Evolutionary conservation across 2,329 filamentous ascomycete species (phyloP).

Genomic region (Didymellaceae sp.): DNA sequence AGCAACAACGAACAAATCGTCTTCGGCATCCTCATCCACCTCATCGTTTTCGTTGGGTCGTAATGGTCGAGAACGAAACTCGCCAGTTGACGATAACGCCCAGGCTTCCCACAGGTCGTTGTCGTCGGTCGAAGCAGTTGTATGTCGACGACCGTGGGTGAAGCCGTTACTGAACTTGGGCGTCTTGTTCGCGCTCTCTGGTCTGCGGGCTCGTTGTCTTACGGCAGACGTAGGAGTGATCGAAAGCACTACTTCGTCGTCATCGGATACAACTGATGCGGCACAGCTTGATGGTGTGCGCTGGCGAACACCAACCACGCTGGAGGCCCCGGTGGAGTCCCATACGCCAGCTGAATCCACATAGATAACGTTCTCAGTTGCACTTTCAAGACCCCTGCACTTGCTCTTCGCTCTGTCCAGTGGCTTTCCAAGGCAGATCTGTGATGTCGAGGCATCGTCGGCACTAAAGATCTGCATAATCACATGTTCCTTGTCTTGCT

Average conservation of each 20-base stretch:
- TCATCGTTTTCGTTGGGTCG: constrained; percentile 25
- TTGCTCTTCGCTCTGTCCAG: constrained; percentile 35
- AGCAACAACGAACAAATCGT: constrained; percentile 68
- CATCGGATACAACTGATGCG: constrained; percentile 37
- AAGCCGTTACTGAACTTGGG: constrained; percentile 8
- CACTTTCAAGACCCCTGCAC: constrained; percentile 48
- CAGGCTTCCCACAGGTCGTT: constrained; percentile 61
- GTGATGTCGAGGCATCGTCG: constrained; percentile 57
- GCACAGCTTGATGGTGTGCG: constrained; percentile 43
- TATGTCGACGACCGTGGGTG: constrained; percentile 11
- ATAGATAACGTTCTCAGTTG: constrained; percentile 59
- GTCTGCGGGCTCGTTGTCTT: constrained; percentile 34
- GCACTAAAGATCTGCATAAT: constrained; percentile 70
- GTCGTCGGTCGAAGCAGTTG: constrained; percentile 21
- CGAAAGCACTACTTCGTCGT: constrained; percentile 28
- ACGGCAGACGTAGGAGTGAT: constrained; percentile 31
- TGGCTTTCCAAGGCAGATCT: constrained; percentile 63
- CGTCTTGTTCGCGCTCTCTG: constrained; percentile 14
- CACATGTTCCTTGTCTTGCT: constrained; percentile 65
- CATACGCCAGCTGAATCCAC: constrained; percentile 70
- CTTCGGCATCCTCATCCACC: constrained; percentile 27
- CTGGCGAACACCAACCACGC: constrained; percentile 68
- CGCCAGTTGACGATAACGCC: constrained; percentile 57
- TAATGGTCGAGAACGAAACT: constrained; percentile 52
- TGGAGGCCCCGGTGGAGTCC: constrained; percentile 66